phyloP scores from a whole-genome alignment of 2,329 filamentous ascomycete genomes.

The Cryphonectria naterciae region DNA sequence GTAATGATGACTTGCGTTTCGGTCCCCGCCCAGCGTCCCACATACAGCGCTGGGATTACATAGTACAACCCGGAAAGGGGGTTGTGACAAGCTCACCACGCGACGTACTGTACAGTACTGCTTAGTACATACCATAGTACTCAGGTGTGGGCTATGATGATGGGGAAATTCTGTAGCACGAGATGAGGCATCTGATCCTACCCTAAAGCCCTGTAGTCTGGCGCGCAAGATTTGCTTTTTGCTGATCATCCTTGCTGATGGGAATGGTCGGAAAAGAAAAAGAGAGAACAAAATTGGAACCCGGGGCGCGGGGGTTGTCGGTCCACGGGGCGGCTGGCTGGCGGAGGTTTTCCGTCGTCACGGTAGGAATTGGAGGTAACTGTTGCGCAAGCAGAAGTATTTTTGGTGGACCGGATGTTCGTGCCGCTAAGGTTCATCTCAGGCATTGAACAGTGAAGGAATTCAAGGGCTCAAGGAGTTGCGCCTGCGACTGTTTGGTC shows the following conservation, averaged over 20 bases:
- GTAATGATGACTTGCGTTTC: constrained; percentile 21
- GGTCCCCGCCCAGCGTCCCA: constrained; percentile 11
- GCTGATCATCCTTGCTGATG: not conserved
- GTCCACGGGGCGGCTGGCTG: not conserved
- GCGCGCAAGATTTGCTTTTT: not conserved
- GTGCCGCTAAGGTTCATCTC: not conserved
- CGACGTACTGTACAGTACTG: not conserved
- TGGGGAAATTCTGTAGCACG: not conserved
- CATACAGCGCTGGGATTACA: constrained; percentile 7
- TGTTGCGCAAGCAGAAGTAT: not conserved
- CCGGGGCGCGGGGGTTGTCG: not conserved
- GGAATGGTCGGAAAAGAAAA: not conserved
- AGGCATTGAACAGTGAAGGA: not conserved
- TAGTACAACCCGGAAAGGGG: constrained; percentile 17
- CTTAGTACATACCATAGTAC: not conserved
- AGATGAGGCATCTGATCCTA: not conserved
- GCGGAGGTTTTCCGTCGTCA: not conserved
- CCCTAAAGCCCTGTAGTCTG: not conserved
- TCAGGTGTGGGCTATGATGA: not conserved
- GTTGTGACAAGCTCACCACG: constrained; percentile 1
- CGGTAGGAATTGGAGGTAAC: not conserved
- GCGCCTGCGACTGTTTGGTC: not conserved
- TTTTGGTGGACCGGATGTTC: not conserved
- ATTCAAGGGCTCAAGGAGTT: not conserved
- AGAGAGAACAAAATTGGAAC: not conserved